A percentile compares a stretch with the other conserved stretches of the same genome.
phyloP scores from a whole-genome alignment of 108 stramenopile species.

The Chaetoceros tenuissimus region DNA sequence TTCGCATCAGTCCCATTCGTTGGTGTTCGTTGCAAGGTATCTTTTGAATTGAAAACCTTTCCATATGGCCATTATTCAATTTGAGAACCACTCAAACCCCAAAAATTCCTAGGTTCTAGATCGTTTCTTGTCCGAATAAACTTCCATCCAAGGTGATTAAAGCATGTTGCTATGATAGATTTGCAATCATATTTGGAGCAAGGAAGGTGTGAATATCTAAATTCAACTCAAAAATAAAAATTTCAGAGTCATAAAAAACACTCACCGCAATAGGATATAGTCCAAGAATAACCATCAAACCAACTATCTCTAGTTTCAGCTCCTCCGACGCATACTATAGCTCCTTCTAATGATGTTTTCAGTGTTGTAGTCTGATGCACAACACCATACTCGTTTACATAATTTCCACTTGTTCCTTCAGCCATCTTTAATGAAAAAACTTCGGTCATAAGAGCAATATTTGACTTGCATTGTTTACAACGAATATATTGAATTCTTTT shows the following conservation, averaged over 20 bases:
- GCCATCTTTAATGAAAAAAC: conserved; percentile 67
- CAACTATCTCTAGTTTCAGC: conserved; percentile 57
- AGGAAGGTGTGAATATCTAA: too few species aligned
- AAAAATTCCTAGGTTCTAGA: background rate
- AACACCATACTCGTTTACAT: conserved; percentile 74
- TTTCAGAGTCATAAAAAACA: too few species aligned
- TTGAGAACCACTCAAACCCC: background rate
- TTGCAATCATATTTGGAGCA: too few species aligned
- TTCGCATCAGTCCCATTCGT: too few species aligned
- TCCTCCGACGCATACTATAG: conserved; percentile 33
- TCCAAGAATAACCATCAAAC: conserved; percentile 80
- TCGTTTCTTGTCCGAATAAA: conserved; percentile 27
- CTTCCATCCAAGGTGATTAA: conserved; percentile 74
- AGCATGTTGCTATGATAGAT: conserved; percentile 36
- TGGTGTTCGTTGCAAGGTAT: too few species aligned
- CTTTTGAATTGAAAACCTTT: background rate
- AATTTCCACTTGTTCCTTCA: conserved; percentile 65
- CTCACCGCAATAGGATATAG: conserved; percentile 56
- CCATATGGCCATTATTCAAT: background rate
- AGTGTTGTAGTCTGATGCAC: conserved; percentile 75
- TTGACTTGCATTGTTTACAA: conserved; percentile 44
- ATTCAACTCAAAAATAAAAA: too few species aligned
- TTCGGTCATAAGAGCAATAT: conserved; percentile 22
- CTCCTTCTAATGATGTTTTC: conserved; percentile 28
- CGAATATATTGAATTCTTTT: conserved; percentile 21